Percentiles rank a stretch among this genome's conserved stretches.
Evolutionary conservation across 2,329 filamentous ascomycete species (phyloP).

Genomic region (Ceratocystis variospora): DNA sequence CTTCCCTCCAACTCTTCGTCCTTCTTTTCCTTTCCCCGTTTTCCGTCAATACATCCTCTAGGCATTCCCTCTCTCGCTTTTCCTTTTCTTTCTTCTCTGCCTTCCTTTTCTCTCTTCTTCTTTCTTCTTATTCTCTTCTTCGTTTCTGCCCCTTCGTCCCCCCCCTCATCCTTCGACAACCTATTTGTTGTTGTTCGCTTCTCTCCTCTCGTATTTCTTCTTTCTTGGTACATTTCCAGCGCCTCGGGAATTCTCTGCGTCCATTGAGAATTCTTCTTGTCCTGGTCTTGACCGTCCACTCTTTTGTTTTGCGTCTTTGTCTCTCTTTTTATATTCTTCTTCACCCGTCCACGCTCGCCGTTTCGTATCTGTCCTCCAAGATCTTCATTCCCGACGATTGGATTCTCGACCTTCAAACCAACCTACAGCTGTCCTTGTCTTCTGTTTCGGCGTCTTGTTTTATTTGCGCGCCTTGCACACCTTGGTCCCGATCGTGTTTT

Average conservation of each 20-base stretch:
- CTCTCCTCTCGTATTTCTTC: conserved; percentile 21
- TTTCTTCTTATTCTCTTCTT: conserved; percentile 6
- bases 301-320: conserved; percentile 21
- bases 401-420: conserved; percentile 4
- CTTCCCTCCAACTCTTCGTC: conserved; percentile 2
- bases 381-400: not conserved
- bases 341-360: conserved; percentile 15
- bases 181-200: conserved; percentile 22
- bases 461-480: not conserved
- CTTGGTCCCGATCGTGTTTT: not conserved
- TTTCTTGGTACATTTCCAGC: conserved; percentile 27
- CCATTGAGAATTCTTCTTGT: conserved; percentile 30
- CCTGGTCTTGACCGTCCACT: conserved; percentile 32
- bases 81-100: not conserved
- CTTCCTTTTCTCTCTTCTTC: conserved; percentile 6
- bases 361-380: conserved; percentile 7
- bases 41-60: conserved; percentile 3
- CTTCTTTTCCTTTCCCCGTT: not conserved
- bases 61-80: not conserved
- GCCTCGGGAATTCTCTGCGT: conserved; percentile 32
- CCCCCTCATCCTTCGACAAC: conserved; percentile 24
- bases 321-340: conserved; percentile 12
- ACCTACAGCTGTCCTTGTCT: not conserved
- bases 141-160: conserved; percentile 21
- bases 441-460: not conserved